These are phyloP conservation scores for Lagenaria siceraria DNA, from an alignment of 306 rosid genomes.

Conservation along the genomic window DNA sequence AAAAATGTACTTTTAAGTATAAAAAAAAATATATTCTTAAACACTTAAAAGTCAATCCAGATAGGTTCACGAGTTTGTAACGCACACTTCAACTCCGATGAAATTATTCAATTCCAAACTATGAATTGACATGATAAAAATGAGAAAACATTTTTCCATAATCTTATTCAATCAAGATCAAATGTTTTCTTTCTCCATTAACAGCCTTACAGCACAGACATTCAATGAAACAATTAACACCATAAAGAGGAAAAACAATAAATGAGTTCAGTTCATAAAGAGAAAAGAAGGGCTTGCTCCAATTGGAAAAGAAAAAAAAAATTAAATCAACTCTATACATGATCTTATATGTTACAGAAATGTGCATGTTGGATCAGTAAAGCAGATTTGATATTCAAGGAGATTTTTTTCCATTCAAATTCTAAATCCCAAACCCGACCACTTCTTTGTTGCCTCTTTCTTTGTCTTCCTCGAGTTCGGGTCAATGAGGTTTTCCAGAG, in stretches of 20 bases:
- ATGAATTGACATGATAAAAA: background rate
- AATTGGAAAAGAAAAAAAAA: constrained; percentile 19
- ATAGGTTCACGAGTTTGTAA: too few relatives aligned
- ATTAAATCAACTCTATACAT: constrained; percentile 65
- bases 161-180: constrained; percentile 59
- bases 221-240: constrained; percentile 41
- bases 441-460: constrained; percentile 80
- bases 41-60: too few relatives aligned
- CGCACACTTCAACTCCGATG: too few relatives aligned
- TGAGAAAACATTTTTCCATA: constrained; percentile 20
- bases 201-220: constrained; percentile 58
- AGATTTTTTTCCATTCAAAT: constrained; percentile 26
- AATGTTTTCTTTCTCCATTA: constrained; percentile 29
- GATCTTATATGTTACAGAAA: constrained; percentile 80
- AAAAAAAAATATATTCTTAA: too few relatives aligned
- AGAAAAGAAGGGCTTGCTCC: constrained; percentile 46
- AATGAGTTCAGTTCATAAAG: constrained; percentile 23
- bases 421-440: constrained; percentile 95
- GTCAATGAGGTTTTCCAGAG: constrained; percentile 90
- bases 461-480: constrained; percentile 82
- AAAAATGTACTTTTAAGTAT: too few relatives aligned
- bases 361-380: constrained; percentile 27
- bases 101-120: background rate
- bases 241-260: constrained; percentile 19
- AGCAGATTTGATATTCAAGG: constrained; percentile 14